phyloP scores from a whole-genome alignment of 805 yeast species.

The Saccharomycopsis microspora region DNA sequence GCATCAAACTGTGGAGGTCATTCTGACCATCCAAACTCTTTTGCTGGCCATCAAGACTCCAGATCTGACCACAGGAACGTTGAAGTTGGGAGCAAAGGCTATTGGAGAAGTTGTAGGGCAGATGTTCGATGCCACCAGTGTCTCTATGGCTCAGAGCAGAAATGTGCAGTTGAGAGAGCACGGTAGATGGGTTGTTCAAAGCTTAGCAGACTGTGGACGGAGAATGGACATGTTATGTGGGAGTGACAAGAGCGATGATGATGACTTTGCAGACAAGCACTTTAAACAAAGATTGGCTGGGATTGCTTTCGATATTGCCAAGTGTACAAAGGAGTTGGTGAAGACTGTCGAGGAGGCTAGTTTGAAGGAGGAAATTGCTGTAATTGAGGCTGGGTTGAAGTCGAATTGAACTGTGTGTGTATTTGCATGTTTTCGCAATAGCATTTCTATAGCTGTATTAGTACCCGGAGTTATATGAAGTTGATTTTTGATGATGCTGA shows the following conservation, averaged over 20 bases:
- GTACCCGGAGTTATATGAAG: too few species aligned
- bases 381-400: constrained; percentile 54
- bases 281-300: constrained; percentile 93
- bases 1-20: constrained; percentile 88
- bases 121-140: constrained; percentile 83
- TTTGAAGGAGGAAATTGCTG: constrained; percentile 73
- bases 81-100: constrained; percentile 63
- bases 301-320: constrained; percentile 90
- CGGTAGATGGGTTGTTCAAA: constrained; percentile 83
- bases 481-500: too few species aligned
- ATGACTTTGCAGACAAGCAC: constrained; percentile 72
- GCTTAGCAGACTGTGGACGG: constrained; percentile 72
- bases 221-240: constrained; percentile 69
- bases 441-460: too few species aligned
- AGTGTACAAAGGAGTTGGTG: constrained; percentile 90
- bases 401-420: background rate
- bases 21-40: constrained; percentile 76
- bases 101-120: constrained; percentile 69
- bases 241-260: constrained; percentile 30
- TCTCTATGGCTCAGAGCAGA: constrained; percentile 80
- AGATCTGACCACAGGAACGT: constrained; percentile 61
- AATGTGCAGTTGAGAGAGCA: constrained; percentile 79
- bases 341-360: constrained; percentile 94
- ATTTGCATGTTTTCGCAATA: too few species aligned
- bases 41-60: constrained; percentile 68